A percentile compares a stretch with the other conserved stretches of the same genome.
phyloP scores from a whole-genome alignment of 805 yeast genomes.

The Kuraishia ogatae region DNA sequence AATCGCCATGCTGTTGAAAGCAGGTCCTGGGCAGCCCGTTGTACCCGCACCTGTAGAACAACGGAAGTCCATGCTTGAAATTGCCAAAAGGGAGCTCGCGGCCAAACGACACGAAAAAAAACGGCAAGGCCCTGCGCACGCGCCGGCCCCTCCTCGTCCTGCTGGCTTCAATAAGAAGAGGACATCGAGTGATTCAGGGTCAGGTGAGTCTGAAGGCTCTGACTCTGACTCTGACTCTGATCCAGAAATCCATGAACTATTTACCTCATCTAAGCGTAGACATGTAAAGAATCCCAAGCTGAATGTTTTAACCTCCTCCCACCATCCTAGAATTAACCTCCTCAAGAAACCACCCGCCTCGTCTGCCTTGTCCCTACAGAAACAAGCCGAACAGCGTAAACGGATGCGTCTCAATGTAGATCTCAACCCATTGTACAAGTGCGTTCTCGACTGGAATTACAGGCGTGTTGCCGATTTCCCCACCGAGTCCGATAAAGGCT shows the following conservation, averaged over 20 bases:
- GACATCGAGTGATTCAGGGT: constrained; percentile 9
- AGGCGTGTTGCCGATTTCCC: constrained; percentile 50
- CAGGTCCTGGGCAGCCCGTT: not conserved
- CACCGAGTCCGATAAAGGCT: constrained; percentile 28
- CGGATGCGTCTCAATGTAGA: constrained; percentile 72
- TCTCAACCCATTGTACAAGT: constrained; percentile 62
- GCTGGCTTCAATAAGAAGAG: constrained; percentile 8
- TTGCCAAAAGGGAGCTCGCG: not conserved
- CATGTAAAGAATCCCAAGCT: not conserved
- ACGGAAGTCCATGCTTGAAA: not conserved
- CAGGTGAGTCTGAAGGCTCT: constrained; percentile 15
- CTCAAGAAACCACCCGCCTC: not conserved
- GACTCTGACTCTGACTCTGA: constrained; percentile 19
- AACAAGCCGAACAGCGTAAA: constrained; percentile 67
- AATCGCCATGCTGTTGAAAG: not conserved
- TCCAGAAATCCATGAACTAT: constrained; percentile 16
- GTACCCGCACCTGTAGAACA: not conserved
- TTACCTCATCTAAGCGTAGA: constrained; percentile 15
- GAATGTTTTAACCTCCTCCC: not conserved
- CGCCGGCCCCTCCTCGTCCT: constrained; percentile 9
- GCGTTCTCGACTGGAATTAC: constrained; percentile 73
- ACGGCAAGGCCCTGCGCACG: constrained; percentile 7
- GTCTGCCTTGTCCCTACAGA: constrained; percentile 15
- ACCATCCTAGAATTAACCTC: constrained; percentile 4
- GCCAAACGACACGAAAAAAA: too few relatives aligned